These are phyloP conservation scores for Ganoderma lucidum DNA, from an alignment of 1,284 basidiomycete genomes.

Conservation along the genomic window DNA sequence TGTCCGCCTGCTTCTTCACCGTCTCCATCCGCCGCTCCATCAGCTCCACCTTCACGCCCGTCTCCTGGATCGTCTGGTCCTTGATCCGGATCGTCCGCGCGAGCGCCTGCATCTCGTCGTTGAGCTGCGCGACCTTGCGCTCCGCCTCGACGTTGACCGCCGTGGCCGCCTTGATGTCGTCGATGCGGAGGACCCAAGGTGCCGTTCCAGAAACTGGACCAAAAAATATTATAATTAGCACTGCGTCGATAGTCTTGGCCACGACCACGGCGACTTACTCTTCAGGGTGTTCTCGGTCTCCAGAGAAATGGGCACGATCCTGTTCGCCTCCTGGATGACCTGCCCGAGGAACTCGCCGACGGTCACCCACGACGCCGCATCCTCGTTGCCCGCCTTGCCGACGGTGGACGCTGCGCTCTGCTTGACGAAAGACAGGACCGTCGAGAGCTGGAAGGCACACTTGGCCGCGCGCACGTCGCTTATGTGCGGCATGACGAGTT, in stretches of 20 bases:
- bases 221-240: neutral
- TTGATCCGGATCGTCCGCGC: conserved; percentile 84
- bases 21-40: conserved; percentile 93
- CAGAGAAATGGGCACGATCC: conserved; percentile 74
- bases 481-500: conserved; percentile 84
- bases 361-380: conserved; percentile 78
- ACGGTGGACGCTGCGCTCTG: conserved; percentile 78
- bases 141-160: conserved; percentile 94
- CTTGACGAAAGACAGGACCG: conserved; percentile 75
- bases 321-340: conserved; percentile 75
- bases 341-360: conserved; percentile 75
- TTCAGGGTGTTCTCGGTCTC: conserved; percentile 82
- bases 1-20: conserved; percentile 88
- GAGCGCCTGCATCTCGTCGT: conserved; percentile 90
- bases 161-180: conserved; percentile 85
- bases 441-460: conserved; percentile 76
- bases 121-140: conserved; percentile 83
- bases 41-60: conserved; percentile 91
- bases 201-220: conserved; percentile 74
- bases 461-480: conserved; percentile 80
- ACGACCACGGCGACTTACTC: conserved; percentile 56
- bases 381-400: conserved; percentile 70
- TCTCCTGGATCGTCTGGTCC: conserved; percentile 92
- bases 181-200: conserved; percentile 91
- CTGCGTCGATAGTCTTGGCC: neutral